Evolutionary conservation across 2,329 filamentous ascomycete species (phyloP).

Genomic region (Cytospora leucostoma): DNA sequence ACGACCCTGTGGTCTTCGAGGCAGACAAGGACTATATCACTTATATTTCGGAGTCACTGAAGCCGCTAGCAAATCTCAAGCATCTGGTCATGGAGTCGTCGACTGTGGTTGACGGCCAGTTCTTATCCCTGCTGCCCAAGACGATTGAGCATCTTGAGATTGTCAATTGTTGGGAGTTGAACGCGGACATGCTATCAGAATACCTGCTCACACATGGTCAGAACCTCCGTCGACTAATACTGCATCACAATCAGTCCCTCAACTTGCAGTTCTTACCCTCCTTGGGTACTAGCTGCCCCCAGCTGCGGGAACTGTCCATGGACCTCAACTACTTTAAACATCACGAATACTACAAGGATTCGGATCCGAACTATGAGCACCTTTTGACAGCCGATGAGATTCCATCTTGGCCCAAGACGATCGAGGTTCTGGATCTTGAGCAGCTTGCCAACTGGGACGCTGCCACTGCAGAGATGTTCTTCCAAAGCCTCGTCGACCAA

Average conservation of each 20-base stretch:
- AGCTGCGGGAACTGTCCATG: slow-evolving; percentile 70
- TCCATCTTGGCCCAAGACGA: slow-evolving; percentile 74
- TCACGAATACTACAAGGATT: slow-evolving; percentile 67
- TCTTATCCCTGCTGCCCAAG: slow-evolving; percentile 69
- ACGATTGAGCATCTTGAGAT: slow-evolving; percentile 69
- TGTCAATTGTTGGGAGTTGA: slow-evolving; percentile 76
- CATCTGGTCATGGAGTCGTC: slow-evolving; percentile 75
- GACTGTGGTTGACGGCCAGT: slow-evolving; percentile 65
- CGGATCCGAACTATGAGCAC: slow-evolving; percentile 72
- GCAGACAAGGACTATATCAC: slow-evolving; percentile 37
- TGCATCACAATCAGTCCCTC: slow-evolving; percentile 79
- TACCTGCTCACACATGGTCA: slow-evolving; percentile 70
- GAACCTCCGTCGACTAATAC: slow-evolving; percentile 64
- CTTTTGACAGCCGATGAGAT: slow-evolving; percentile 65
- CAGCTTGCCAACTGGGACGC: slow-evolving; percentile 76
- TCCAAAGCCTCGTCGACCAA: slow-evolving; percentile 74
- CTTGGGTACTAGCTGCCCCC: slow-evolving; percentile 68
- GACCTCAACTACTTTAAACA: slow-evolving; percentile 78
- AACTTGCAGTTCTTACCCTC: slow-evolving; percentile 72
- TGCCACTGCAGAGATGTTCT: slow-evolving; percentile 72
- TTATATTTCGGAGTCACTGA: slow-evolving; percentile 49
- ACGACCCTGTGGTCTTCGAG: slow-evolving; percentile 45
- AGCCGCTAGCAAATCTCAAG: slow-evolving; percentile 61
- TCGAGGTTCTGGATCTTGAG: slow-evolving; percentile 72
- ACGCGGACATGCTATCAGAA: slow-evolving; percentile 61